Percentiles rank a stretch among this genome's conserved stretches.
Conservation (phyloP, 164 flowering plant genomes). For the Brasenia schreberi region DNA sequence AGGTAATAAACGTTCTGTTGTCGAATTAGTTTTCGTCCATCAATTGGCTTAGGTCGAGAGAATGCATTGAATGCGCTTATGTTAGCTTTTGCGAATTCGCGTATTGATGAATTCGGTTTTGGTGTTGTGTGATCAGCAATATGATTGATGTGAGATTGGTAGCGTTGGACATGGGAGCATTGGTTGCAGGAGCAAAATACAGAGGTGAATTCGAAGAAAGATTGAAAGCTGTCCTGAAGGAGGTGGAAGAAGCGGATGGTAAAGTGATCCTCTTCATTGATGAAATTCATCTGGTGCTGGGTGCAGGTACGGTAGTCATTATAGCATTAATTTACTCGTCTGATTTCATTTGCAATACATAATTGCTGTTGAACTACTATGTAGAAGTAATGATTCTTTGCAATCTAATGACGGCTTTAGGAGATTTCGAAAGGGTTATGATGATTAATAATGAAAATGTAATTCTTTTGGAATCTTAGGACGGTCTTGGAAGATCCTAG, state of each 20-base stretch:
- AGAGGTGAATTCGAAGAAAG: constrained; percentile 84
- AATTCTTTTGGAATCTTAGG: too few relatives aligned
- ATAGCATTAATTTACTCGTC: too few relatives aligned
- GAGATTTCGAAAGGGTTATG: too few relatives aligned
- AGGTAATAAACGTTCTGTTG: background rate
- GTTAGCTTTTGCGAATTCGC: background rate
- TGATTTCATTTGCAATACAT: too few relatives aligned
- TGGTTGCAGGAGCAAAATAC: constrained; percentile 71
- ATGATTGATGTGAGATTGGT: constrained; percentile 65
- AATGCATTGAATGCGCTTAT: too few relatives aligned
- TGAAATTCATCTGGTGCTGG: constrained; percentile 78
- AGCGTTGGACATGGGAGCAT: constrained; percentile 77
- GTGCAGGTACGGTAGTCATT: constrained; percentile 32
- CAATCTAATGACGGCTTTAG: too few relatives aligned
- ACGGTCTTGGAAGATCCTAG: too few relatives aligned
- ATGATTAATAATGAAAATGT: too few relatives aligned
- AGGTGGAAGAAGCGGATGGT: constrained; percentile 79
- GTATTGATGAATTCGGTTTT: background rate
- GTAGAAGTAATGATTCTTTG: too few relatives aligned
- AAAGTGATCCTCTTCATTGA: constrained; percentile 76
- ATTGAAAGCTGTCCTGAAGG: constrained; percentile 60
- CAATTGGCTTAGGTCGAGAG: background rate
- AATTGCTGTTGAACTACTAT: too few relatives aligned
- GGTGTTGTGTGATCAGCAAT: constrained; percentile 20
- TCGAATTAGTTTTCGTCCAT: too few relatives aligned